Base-by-base conservation (phyloP, 1,284 basidiomycete species). In the Melampsora larici-populina region DNA sequence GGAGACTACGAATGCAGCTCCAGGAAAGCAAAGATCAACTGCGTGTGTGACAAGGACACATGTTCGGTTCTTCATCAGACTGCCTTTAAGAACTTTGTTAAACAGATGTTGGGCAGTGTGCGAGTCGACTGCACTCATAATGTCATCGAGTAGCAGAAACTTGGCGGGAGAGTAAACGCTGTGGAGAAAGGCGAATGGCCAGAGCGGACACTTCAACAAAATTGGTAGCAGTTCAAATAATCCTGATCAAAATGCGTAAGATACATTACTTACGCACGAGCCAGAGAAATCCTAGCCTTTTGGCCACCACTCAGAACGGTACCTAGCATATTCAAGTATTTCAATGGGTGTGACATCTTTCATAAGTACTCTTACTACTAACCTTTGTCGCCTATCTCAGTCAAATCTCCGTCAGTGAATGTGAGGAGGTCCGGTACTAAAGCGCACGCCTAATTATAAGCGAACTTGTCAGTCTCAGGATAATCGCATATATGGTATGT, bases 31-130 rank as follows among this genome's bases (percentile, higher is more conserved):
- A 6, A 88, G 83, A 40, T 84, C 89, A 79, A 94, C 89, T 81
- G 94, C 92, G 83, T 96, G 93, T 0, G 92, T 94, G 49, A 95
- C 92, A 5, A 96, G 86, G 76, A 95, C 88, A 76, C 92, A 87
- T 0, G 91, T 93, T 18, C 92, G 87, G 64, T 87, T 87, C 36
- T 86, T 85, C 79, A 90, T 87, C 3, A 93, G 85, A 0, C 87
- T 85, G 26, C 75, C 75, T 24, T 13, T 63, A 33, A 77, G 68
- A 15, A 51, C 67, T 43, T 64, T 40, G 11, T 46, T 33, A 21
- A 49, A 77, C 40, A 84, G 81, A 72, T 82, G 81, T 78, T 83
- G 80, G 46, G 82, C 82, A 18, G 84, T 85, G 79, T 85, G 84
- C 66, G 82, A 83, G 80, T 86, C 85, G 65, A 86, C 85, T 3